These are phyloP conservation scores for Aspergillus unguis DNA, from an alignment of 2,329 filamentous ascomycete genomes.

Conservation along the genomic window DNA sequence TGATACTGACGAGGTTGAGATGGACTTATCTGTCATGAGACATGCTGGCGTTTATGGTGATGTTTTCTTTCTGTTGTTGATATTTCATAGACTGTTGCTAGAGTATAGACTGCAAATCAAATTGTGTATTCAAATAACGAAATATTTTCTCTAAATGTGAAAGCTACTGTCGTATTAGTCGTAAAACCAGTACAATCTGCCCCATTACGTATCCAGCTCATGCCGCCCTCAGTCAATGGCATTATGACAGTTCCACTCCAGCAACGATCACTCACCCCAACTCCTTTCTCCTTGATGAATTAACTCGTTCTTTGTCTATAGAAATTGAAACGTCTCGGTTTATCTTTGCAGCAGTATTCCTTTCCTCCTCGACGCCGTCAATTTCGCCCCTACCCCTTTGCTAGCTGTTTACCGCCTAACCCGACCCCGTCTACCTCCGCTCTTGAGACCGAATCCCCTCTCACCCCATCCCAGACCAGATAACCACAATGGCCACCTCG, in stretches of 20 bases:
- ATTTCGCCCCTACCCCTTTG: slow-evolving; percentile 14
- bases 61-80: too few relatives aligned
- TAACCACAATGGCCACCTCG: slow-evolving; percentile 46
- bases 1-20: background rate
- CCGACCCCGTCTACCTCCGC: slow-evolving; percentile 9
- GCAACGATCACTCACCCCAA: background rate
- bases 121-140: background rate
- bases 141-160: background rate
- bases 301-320: slow-evolving; percentile 22
- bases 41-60: background rate
- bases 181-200: background rate
- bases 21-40: background rate
- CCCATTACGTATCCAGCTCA: slow-evolving; percentile 5
- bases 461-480: slow-evolving; percentile 23
- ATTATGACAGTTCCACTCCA: slow-evolving; percentile 3
- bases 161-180: background rate
- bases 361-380: slow-evolving; percentile 8
- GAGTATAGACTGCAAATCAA: slow-evolving; percentile 1
- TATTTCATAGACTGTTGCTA: too few relatives aligned
- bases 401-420: slow-evolving; percentile 28
- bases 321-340: slow-evolving; percentile 22
- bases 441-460: slow-evolving; percentile 15
- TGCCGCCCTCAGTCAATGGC: slow-evolving; percentile 2
- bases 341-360: slow-evolving; percentile 2
- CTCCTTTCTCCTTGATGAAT: slow-evolving; percentile 2